These are phyloP conservation scores for Sporobolomyces phaffii DNA, from an alignment of 768 basidiomycete genomes.

Conservation along the genomic window DNA sequence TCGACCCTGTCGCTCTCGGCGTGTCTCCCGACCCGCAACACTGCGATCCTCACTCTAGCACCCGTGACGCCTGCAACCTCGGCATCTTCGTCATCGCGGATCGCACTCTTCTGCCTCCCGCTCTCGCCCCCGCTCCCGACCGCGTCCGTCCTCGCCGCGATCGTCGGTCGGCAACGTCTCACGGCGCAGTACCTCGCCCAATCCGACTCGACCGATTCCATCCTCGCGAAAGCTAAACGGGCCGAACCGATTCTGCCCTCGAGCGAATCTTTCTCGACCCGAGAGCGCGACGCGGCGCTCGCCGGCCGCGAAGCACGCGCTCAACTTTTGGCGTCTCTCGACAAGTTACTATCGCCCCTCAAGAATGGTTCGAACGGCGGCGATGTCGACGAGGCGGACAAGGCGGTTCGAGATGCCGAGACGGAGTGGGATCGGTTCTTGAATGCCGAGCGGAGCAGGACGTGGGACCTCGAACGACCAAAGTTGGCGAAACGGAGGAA, in stretches of 20 bases:
- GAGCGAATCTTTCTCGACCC: not conserved
- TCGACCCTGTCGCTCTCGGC: conserved; percentile 4
- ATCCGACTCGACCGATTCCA: not conserved
- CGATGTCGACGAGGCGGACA: not conserved
- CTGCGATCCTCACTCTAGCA: conserved; percentile 18
- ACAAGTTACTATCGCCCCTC: conserved; percentile 10
- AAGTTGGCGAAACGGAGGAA: conserved; percentile 20
- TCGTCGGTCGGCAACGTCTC: conserved; percentile 37
- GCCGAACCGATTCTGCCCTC: conserved; percentile 26
- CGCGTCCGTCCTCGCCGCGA: conserved; percentile 36
- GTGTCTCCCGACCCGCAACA: conserved; percentile 15
- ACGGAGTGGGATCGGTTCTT: conserved; percentile 10
- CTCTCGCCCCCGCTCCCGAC: conserved; percentile 28
- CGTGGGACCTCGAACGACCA: conserved; percentile 17
- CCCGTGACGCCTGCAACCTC: not conserved
- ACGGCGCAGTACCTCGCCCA: conserved; percentile 25
- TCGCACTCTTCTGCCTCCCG: conserved; percentile 29
- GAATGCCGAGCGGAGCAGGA: conserved; percentile 10
- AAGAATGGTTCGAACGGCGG: not conserved
- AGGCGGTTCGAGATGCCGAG: conserved; percentile 19
- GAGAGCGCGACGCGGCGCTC: conserved; percentile 6
- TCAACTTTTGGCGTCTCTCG: conserved; percentile 4
- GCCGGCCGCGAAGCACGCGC: conserved; percentile 1
- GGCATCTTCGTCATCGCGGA: not conserved
- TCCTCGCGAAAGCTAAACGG: conserved; percentile 16